Percentiles rank a stretch among this genome's conserved stretches.
These are phyloP conservation scores for Moesziomyces parantarcticus DNA, from an alignment of 1,284 basidiomycete genomes.

Conservation along the genomic window DNA sequence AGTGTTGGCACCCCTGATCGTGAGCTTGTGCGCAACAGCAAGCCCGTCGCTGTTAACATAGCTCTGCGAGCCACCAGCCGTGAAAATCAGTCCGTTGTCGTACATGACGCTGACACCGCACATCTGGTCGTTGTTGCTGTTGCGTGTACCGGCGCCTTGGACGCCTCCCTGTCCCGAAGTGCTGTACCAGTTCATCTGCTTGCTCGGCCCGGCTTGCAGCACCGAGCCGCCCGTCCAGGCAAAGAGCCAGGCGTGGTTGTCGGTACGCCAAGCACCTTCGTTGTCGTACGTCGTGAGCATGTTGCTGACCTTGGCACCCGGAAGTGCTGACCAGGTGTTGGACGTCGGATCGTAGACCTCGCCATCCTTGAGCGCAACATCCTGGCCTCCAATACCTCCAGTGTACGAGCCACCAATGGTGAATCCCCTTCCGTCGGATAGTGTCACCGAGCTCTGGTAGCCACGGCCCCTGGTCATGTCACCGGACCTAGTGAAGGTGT, in stretches of 20 bases:
- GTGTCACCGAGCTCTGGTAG: conserved; percentile 7
- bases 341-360: conserved; percentile 3
- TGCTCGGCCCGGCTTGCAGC: conserved; percentile 8
- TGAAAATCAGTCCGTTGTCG: neutral
- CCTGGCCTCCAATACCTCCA: conserved; percentile 1
- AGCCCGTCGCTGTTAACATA: neutral
- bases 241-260: conserved; percentile 4
- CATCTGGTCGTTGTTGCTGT: conserved; percentile 3
- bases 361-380: conserved; percentile 1
- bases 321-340: neutral
- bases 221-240: conserved; percentile 5
- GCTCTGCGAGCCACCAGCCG: conserved; percentile 1
- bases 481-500: conserved; percentile 1
- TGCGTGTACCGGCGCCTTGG: neutral
- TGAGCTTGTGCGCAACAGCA: neutral
- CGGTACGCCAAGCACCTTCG: conserved; percentile 3
- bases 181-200: conserved; percentile 8
- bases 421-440: conserved; percentile 2
- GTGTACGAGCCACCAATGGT: conserved; percentile 3
- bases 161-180: conserved; percentile 3
- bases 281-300: conserved; percentile 7
- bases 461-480: conserved; percentile 5
- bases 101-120: conserved; percentile 4
- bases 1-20: neutral
- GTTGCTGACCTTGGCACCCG: neutral